A percentile compares a stretch with the other conserved stretches of the same genome.
phyloP scores from a whole-genome alignment of 352 stramenopile species.

The Blastocystis sp. region DNA sequence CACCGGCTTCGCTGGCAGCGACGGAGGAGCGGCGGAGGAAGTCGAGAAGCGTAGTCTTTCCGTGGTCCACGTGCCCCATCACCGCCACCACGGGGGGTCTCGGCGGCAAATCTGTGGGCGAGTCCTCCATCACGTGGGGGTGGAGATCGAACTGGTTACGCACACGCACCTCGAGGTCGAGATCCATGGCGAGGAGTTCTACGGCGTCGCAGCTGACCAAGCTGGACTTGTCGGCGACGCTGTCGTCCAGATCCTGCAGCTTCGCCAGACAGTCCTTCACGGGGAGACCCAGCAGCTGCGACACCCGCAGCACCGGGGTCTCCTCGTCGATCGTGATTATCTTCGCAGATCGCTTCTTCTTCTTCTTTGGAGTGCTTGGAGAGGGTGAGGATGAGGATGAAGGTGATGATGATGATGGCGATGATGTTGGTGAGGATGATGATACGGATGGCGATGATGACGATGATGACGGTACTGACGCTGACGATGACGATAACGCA shows the following conservation, averaged over 20 bases:
- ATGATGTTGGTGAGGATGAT: too few species aligned
- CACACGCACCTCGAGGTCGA: conserved; percentile 10
- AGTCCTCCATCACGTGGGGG: conserved; percentile 6
- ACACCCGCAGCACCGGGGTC: background rate
- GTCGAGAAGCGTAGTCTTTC: conserved; percentile 98
- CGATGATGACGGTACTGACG: too few species aligned
- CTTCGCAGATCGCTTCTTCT: background rate
- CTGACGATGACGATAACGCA: too few species aligned
- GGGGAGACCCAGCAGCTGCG: conserved; percentile 3
- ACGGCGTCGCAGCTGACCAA: conserved; percentile 21
- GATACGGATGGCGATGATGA: too few species aligned
- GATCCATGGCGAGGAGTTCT: conserved; percentile 52
- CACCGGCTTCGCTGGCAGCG: conserved; percentile 81
- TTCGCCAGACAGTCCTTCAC: conserved; percentile 16
- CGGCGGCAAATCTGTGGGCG: conserved; percentile 60
- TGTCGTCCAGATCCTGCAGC: background rate
- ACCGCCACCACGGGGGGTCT: conserved; percentile 90
- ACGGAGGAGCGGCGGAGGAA: conserved; percentile 76
- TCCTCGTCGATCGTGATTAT: conserved; percentile 20
- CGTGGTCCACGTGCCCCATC: conserved; percentile 99
- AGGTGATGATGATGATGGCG: too few species aligned
- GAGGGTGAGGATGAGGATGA: background rate
- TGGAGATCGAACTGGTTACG: conserved; percentile 48
- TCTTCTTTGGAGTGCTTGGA: background rate
- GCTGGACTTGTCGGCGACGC: conserved; percentile 11